Conservation (phyloP, 2,329 filamentous ascomycete species). For the Sporothrix variecibatus region DNA sequence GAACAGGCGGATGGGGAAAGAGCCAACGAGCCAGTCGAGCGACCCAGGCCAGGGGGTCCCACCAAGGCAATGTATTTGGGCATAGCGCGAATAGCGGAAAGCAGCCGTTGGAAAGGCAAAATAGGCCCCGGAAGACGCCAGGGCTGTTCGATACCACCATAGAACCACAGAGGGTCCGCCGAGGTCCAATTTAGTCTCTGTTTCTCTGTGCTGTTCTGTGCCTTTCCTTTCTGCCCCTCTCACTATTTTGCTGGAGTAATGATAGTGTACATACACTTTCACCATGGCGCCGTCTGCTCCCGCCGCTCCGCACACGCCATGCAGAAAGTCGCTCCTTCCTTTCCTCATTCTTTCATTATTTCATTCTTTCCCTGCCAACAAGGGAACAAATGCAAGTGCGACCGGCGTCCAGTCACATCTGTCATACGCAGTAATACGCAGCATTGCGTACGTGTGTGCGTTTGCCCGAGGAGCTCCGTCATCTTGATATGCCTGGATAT, state of each 20-base stretch:
- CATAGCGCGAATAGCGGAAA: slow-evolving; percentile 11
- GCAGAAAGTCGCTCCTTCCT: background rate
- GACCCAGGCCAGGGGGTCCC: background rate
- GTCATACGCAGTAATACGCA: background rate
- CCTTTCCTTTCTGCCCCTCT: background rate
- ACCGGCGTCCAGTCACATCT: background rate
- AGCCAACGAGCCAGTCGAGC: background rate
- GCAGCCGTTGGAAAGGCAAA: slow-evolving; percentile 14
- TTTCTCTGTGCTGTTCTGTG: too few species aligned
- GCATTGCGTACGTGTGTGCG: background rate
- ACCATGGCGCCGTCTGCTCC: slow-evolving; percentile 15
- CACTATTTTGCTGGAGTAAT: too few species aligned
- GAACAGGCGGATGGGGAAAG: background rate
- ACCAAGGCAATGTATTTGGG: background rate
- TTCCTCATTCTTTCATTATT: background rate
- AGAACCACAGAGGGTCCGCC: background rate
- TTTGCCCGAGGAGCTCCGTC: background rate
- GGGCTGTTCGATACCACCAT: background rate
- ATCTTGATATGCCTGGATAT: background rate
- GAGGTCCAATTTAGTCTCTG: background rate
- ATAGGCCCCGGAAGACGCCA: slow-evolving; percentile 4
- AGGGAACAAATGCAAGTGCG: background rate
- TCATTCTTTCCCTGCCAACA: background rate
- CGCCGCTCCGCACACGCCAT: slow-evolving; percentile 14
- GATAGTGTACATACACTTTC: too few species aligned